Conservation (phyloP, 805 yeast genomes). For the Grigorovia transvaalensis region DNA sequence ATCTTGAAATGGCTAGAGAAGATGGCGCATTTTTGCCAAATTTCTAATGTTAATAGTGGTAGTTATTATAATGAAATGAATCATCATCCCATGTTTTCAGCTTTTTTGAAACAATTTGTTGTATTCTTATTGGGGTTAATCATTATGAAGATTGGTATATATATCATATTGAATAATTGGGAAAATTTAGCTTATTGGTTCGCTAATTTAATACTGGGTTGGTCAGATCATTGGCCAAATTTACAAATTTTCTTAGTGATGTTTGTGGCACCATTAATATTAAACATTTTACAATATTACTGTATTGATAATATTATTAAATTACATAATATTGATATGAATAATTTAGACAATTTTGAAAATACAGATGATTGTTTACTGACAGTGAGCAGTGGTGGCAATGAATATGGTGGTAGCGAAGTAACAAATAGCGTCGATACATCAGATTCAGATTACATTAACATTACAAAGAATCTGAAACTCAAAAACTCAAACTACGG, state of each 20-base stretch:
- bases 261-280: constrained; percentile 64
- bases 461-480: background rate
- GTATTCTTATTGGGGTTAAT: constrained; percentile 57
- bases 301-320: constrained; percentile 68
- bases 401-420: background rate
- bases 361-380: constrained; percentile 7
- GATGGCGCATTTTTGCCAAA: constrained; percentile 22
- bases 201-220: constrained; percentile 65
- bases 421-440: background rate
- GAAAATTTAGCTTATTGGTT: constrained; percentile 64
- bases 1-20: constrained; percentile 43
- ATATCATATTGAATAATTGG: constrained; percentile 48
- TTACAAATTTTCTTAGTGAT: constrained; percentile 81
- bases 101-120: constrained; percentile 60
- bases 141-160: constrained; percentile 52
- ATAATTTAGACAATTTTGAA: constrained; percentile 24
- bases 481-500: background rate
- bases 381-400: background rate
- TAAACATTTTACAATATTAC: constrained; percentile 65
- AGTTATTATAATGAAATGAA: constrained; percentile 21
- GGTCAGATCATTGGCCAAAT: constrained; percentile 74
- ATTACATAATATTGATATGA: constrained; percentile 30
- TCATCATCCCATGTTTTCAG: constrained; percentile 47
- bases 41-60: constrained; percentile 40
- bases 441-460: background rate